Percentiles rank a stretch among this genome's conserved stretches.
phyloP scores from a whole-genome alignment of 164 flowering plant species.

The Vitis vinifera region ASM3070453v1 NC_081805.1:24398001-24398500 shows the following conservation, averaged over 20 bases:
- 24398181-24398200: conserved; percentile 39
- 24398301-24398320: conserved; percentile 67
- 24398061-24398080: too few relatives aligned
- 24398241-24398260: conserved; percentile 78
- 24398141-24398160: neutral
- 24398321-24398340: conserved; percentile 66
- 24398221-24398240: conserved; percentile 94
- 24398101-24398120: too few relatives aligned
- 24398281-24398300: conserved; percentile 69
- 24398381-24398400: neutral
- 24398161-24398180: neutral
- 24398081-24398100: too few relatives aligned
- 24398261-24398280: conserved; percentile 96
- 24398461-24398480: too few relatives aligned
- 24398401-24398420: neutral
- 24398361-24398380: neutral
- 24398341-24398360: conserved; percentile 58
- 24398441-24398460: too few relatives aligned
- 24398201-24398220: conserved; percentile 77
- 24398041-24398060: too few relatives aligned
- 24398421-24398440: neutral
- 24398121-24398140: neutral
- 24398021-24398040: too few relatives aligned
- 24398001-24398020: too few relatives aligned
- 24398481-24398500: too few relatives aligned